phyloP scores from a whole-genome alignment of 108 stramenopile genomes.

The Phaeodactylum tricornutum region DNA sequence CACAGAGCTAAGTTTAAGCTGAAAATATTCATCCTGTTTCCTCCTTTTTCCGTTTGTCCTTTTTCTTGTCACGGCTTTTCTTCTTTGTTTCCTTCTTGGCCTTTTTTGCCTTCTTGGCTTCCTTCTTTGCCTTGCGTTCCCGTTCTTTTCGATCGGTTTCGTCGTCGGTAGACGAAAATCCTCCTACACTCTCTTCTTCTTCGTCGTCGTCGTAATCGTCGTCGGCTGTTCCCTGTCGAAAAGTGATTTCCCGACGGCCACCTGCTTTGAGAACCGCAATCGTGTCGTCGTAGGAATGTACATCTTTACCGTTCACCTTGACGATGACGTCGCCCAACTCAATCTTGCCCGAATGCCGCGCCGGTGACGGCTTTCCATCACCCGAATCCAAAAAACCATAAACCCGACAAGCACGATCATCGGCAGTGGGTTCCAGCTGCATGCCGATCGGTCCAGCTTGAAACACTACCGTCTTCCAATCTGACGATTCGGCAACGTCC shows the following conservation, averaged over 20 bases:
- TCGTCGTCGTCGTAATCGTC: background rate
- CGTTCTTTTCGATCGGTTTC: background rate
- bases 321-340: slow-evolving; percentile 13
- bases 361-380: slow-evolving; percentile 1
- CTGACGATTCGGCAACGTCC: background rate
- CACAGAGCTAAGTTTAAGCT: no score
- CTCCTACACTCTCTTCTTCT: slow-evolving; percentile 1
- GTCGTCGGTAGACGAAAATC: slow-evolving; percentile 1
- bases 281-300: slow-evolving; percentile 14
- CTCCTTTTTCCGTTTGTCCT: no score
- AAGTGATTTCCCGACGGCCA: slow-evolving; percentile 2
- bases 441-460: slow-evolving; percentile 18
- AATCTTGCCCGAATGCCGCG: slow-evolving; percentile 13
- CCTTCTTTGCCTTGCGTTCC: slow-evolving; percentile 1
- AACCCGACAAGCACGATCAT: slow-evolving; percentile 14
- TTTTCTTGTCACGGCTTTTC: background rate
- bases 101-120: slow-evolving; percentile 9
- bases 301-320: slow-evolving; percentile 7
- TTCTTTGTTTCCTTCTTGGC: slow-evolving; percentile 6
- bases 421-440: slow-evolving; percentile 16
- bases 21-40: no score
- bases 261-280: slow-evolving; percentile 5
- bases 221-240: slow-evolving; percentile 3
- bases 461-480: slow-evolving; percentile 8
- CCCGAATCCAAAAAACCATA: slow-evolving; percentile 3